phyloP scores from a whole-genome alignment of 2,329 filamentous ascomycete species.

The Beauveria varroae region DNA sequence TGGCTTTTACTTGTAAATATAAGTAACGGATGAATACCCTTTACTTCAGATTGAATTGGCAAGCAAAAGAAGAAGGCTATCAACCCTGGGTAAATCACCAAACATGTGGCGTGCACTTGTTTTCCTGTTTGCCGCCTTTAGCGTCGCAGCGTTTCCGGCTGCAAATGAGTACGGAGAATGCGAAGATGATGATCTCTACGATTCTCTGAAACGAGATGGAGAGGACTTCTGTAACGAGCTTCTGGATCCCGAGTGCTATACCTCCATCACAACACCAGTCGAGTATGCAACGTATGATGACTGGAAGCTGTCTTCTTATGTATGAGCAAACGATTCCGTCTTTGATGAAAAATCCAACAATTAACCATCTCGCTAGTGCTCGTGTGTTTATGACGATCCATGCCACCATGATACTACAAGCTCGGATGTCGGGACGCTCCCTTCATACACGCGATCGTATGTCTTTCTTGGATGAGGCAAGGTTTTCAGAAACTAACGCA shows the following conservation, averaged over 20 bases:
- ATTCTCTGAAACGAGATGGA: constrained; percentile 21
- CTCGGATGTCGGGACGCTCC: background rate
- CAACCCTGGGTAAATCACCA: background rate
- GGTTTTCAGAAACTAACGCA: background rate
- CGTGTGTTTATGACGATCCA: background rate
- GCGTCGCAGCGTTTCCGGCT: constrained; percentile 10
- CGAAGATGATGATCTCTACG: constrained; percentile 23
- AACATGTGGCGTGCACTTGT: background rate
- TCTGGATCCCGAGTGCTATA: constrained; percentile 16
- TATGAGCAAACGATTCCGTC: constrained; percentile 14
- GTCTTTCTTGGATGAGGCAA: background rate
- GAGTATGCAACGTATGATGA: constrained; percentile 23
- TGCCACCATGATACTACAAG: constrained; percentile 5
- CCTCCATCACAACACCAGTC: constrained; percentile 18
- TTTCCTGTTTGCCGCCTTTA: background rate
- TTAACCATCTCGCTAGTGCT: background rate
- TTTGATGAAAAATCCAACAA: background rate
- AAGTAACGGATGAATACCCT: background rate
- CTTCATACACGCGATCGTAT: background rate
- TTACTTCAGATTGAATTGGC: no score
- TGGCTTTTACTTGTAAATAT: background rate
- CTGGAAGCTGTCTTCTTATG: constrained; percentile 24
- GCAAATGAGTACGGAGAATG: constrained; percentile 17
- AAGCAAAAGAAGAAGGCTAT: background rate
- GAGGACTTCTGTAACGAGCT: constrained; percentile 23